A percentile compares a stretch with the other conserved stretches of the same genome.
Conservation (phyloP, 148 eudicot species). For the Chenopodium suecicum region DNA sequence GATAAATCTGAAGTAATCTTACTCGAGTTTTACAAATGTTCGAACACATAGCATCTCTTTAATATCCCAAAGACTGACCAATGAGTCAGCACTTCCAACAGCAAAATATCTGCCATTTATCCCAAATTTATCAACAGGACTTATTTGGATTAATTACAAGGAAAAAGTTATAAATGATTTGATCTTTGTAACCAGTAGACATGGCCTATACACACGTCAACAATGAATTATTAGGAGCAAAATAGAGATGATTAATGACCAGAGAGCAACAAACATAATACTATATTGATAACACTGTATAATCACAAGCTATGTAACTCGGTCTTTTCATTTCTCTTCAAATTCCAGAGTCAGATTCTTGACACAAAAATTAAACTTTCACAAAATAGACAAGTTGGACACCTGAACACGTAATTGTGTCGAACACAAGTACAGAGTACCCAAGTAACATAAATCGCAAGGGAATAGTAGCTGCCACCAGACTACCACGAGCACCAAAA, state of each 20-base stretch:
- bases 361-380: too few species aligned
- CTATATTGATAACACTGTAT: background rate
- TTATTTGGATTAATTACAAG: background rate
- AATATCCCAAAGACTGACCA: constrained; percentile 97
- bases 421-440: too few species aligned
- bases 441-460: background rate
- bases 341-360: too few species aligned
- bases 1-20: constrained; percentile 32
- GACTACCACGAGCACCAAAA: background rate
- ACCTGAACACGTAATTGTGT: too few species aligned
- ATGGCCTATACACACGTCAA: background rate
- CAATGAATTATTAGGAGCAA: background rate
- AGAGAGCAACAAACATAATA: background rate
- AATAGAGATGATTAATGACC: background rate
- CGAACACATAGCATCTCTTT: constrained; percentile 90
- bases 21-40: constrained; percentile 93
- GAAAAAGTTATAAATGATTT: background rate
- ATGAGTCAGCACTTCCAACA: constrained; percentile 98
- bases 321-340: too few species aligned
- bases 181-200: background rate
- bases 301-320: too few species aligned
- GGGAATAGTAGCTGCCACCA: constrained; percentile 3
- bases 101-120: constrained; percentile 74
- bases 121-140: background rate
- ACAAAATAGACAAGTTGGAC: too few species aligned